Conservation (phyloP, 2,329 filamentous ascomycete species). For the Ascochyta clinopodiicola region DNA sequence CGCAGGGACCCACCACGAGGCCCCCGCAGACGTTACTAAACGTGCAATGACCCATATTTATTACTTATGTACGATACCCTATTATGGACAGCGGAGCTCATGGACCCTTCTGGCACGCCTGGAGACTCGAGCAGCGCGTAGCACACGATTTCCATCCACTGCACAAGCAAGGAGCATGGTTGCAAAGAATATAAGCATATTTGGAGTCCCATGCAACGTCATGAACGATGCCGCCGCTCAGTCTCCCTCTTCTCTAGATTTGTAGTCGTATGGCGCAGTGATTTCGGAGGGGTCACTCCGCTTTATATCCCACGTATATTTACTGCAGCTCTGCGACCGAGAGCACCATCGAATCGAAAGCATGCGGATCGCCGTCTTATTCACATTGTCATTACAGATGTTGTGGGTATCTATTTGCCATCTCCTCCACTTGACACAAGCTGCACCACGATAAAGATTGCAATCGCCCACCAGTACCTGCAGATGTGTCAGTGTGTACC, state of each 20-base stretch:
- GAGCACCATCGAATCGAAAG: background rate
- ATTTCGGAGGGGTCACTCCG: background rate
- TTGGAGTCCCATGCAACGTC: background rate
- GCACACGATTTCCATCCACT: background rate
- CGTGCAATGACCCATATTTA: slow-evolving; percentile 7
- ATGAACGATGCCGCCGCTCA: background rate
- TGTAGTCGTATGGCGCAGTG: background rate
- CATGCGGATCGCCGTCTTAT: background rate
- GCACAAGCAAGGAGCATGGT: slow-evolving; percentile 1
- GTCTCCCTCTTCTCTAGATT: background rate
- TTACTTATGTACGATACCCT: slow-evolving; percentile 36
- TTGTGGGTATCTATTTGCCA: slow-evolving; percentile 10
- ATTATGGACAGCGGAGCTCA: slow-evolving; percentile 16
- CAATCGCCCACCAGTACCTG: slow-evolving; percentile 61
- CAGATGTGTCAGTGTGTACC: slow-evolving; percentile 18
- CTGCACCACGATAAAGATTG: slow-evolving; percentile 55
- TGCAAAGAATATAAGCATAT: background rate
- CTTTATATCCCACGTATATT: background rate
- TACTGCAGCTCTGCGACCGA: background rate
- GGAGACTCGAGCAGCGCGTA: background rate
- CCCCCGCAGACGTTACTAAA: slow-evolving; percentile 43
- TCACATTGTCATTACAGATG: background rate
- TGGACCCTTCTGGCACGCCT: background rate
- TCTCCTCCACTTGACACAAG: slow-evolving; percentile 52
- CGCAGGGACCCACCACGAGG: slow-evolving; percentile 40